A percentile compares a stretch with the other conserved stretches of the same genome.
Conservation (phyloP, 441 rosid species). For the Cnidoscolus chayamansa region DNA sequence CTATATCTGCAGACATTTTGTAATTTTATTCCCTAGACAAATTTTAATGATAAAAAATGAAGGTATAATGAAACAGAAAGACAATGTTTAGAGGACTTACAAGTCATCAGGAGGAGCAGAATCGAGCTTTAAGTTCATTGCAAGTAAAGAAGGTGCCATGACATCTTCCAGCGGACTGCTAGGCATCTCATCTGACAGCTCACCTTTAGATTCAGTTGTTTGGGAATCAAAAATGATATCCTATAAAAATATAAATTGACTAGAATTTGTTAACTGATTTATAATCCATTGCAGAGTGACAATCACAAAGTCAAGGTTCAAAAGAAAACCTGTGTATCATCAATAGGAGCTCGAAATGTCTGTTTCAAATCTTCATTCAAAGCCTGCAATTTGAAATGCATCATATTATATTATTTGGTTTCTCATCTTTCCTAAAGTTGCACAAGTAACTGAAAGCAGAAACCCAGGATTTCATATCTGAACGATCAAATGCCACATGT, state of each 20-base stretch:
- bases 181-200: constrained; percentile 44
- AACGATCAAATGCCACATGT: constrained; percentile 1
- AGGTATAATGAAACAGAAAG: neutral
- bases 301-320: constrained; percentile 18
- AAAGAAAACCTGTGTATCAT: constrained; percentile 53
- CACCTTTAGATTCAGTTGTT: constrained; percentile 44
- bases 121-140: constrained; percentile 68
- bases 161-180: constrained; percentile 56
- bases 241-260: constrained; percentile 35
- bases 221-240: constrained; percentile 52
- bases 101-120: constrained; percentile 51
- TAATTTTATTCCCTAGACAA: neutral
- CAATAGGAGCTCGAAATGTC: constrained; percentile 46
- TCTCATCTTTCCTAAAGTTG: neutral
- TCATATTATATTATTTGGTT: constrained; percentile 12
- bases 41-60: neutral
- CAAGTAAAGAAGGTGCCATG: constrained; percentile 60
- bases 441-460: neutral
- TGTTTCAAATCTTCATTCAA: constrained; percentile 31
- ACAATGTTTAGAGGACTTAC: constrained; percentile 30
- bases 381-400: constrained; percentile 35
- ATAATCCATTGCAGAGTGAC: constrained; percentile 7
- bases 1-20: neutral
- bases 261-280: constrained; percentile 11
- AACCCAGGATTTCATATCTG: neutral